Base-by-base conservation (phyloP, 495 filamentous ascomycete species). In the Rostrohypoxylon terebratum region DNA sequence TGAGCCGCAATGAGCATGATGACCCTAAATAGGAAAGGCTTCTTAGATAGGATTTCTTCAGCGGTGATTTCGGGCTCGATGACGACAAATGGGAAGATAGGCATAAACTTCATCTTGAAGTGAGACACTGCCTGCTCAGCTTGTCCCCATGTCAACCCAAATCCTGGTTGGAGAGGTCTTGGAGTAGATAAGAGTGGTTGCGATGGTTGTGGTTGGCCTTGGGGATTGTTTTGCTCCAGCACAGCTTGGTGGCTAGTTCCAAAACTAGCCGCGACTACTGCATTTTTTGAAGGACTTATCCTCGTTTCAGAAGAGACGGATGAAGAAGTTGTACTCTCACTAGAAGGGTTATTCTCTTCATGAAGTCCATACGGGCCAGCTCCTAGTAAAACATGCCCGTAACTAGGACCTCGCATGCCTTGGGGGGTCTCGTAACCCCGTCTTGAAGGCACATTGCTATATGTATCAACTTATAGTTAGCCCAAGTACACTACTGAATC, bases 81-180 rank as follows among this genome's bases (percentile, higher is more conserved):
- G 11, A 74, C 65, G 16, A 81, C 72, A 57, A 81, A 79, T 0
- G 79, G 79, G 48, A 79, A 78, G 38, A 78, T 66, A 36, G 77
- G 74, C 13, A 69, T 78, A 44, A 72, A 77, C 1, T 74, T 74
- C 3, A 40, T 10, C 40, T 54, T 72, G 63, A 75, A 81, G 31
- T 79, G 65, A 6, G 51, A 64, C 7, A 81, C 48, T 3, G 76
- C 77, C 42, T 70, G 69, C 20, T 77, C 76, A 14, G 77, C 79
- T 38, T 81, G 76, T 3, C 60, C 53, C 79, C 79, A 81, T 18
- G 74, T 72, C 16, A 81, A 54, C 31, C 74, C 76, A 40, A 76
- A 79, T 4, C 77, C 77, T 3, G 77, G 77, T 5, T 64, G 59
- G 0, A 23, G 1, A 6, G 59, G 36, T n/a, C 40, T 70, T 20